Evolutionary conservation across 129 eudicot genomes (phyloP).

Genomic region (Saussurea involucrata): DNA sequence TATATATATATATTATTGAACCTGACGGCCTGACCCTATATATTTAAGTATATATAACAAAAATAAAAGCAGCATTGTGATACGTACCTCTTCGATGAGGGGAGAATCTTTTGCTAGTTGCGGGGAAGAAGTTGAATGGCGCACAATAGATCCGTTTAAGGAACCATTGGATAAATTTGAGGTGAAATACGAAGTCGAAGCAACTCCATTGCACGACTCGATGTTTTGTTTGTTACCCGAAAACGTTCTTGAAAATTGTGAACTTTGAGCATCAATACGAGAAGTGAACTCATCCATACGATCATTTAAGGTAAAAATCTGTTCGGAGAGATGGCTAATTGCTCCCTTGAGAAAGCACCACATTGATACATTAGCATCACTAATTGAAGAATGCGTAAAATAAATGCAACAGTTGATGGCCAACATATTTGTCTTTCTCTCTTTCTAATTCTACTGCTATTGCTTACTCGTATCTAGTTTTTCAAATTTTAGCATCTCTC

Average conservation of each 20-base stretch:
- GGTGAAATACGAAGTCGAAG: conserved; percentile 66
- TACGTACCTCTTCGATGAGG: conserved; percentile 81
- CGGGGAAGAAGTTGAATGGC: conserved; percentile 51
- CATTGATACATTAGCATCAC: not conserved
- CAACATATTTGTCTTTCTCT: no score
- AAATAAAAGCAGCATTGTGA: not conserved
- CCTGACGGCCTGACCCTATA: no score
- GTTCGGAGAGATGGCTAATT: conserved; percentile 71
- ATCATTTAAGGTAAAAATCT: conserved; percentile 76
- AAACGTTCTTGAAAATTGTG: conserved; percentile 42
- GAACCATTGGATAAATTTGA: conserved; percentile 53
- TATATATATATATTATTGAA: no score
- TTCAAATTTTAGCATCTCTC: no score
- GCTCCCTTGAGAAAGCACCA: conserved; percentile 45
- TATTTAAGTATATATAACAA: not conserved
- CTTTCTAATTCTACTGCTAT: no score
- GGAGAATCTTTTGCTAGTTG: conserved; percentile 65
- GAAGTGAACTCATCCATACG: conserved; percentile 87
- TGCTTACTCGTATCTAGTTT: no score
- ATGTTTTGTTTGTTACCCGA: conserved; percentile 49
- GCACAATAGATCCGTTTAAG: conserved; percentile 47
- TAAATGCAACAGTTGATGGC: not conserved
- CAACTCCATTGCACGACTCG: conserved; percentile 64
- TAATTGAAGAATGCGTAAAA: not conserved
- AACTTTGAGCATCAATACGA: conserved; percentile 69